Evolutionary conservation across 192 early-diverging fungal species (phyloP), one percentile per base, ranked within the genome.

Genomic region (Coemansia interrupta): DNA sequence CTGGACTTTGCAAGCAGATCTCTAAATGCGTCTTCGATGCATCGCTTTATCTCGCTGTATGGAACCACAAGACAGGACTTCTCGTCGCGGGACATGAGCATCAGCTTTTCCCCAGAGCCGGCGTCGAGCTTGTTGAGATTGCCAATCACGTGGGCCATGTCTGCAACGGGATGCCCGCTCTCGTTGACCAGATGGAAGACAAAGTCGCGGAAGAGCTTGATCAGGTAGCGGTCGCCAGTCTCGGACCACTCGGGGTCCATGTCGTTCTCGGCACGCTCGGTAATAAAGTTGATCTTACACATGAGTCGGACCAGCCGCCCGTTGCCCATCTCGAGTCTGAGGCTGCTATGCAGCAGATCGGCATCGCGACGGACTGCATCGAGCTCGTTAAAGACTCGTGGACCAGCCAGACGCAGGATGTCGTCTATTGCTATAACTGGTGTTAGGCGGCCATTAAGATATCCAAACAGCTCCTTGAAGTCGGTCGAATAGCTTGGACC

Each of bases 61-160:
- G 88, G 91, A 36, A 99, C 97, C 56, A 99, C 92, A 42, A 99
- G 74, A 67, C 93, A 99, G 26, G 94, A 93, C 70, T 92, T 90
- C 62, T 97, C 95, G 67, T 99, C 97, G 56, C 94, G 85, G 28
- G 93, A 95, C 82, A 89, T 90, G 3, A 99, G 86, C 85, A 94
- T 90, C 54, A 99, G 84, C 63, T 87, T 92, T 82, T 99, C 95
- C 32, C 88, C 84, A 3, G 92, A 85, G n/a, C 95, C 95, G 3
- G 90, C 89, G 71, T 99, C 97, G 66, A 99, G 77, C 89, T 94
- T 97, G 79, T 98, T 99, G 49, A 99, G 81, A 66, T 92, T 94
- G 15, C 88, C 85, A 23, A 99, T 42, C 12, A 97, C 90, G 82
- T 99, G 97, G 3, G 88, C 87, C 76, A 98, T 86, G 64, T 96